Base-by-base conservation (phyloP, 345 rosid species). In the Eutrema japonicum region DNA sequence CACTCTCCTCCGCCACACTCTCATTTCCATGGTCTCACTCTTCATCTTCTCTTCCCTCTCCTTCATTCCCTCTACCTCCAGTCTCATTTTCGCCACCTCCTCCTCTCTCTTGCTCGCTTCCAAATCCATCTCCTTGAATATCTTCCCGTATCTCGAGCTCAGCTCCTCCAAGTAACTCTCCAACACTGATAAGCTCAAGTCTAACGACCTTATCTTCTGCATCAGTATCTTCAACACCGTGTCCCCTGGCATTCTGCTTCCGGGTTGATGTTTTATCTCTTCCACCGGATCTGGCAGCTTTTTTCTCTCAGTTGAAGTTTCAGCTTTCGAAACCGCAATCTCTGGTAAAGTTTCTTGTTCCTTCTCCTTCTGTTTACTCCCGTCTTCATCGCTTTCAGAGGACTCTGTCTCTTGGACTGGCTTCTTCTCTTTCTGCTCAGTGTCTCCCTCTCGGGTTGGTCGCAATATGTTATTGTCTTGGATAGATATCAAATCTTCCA, bases 111-210 rank as follows among this genome's bases (percentile, higher is more conserved):
- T 85, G 68, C 50, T 57, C 82, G 16, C 86, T 73, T 76, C 89
- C 89, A 50, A 3, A 49, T 88, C 94, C 40, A 92, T 77, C 47
- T 82, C 99, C 73, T 86, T 90, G 54, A 90, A 88, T 61, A 90
- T 89, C 29, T 49, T 82, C 3, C 91, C 82, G 2, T 92, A 92
- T 74, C 82, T 92, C 48, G 85, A 81, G 74, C 82, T 90, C 75
- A 90, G 63, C 49, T 92, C 96, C 72, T 95, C 99, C 60, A 95
- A 79, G 74, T 95, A 95, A 45, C 90, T 85, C 82, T 92, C 99
- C 55, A 95, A 72, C 30, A 95, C 89, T 46, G 96, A 88, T 55
- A 92, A 82, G 78, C 80, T 92, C 58, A 90, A 54, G 82, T 95
- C 99, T 43, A 95, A 59, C 0, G 96, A 90, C 57, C 83, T 82